Percentiles rank a stretch among this genome's conserved stretches.
Evolutionary conservation across 495 filamentous ascomycete species (phyloP).

Genomic region (Neurospora sp.): DNA sequence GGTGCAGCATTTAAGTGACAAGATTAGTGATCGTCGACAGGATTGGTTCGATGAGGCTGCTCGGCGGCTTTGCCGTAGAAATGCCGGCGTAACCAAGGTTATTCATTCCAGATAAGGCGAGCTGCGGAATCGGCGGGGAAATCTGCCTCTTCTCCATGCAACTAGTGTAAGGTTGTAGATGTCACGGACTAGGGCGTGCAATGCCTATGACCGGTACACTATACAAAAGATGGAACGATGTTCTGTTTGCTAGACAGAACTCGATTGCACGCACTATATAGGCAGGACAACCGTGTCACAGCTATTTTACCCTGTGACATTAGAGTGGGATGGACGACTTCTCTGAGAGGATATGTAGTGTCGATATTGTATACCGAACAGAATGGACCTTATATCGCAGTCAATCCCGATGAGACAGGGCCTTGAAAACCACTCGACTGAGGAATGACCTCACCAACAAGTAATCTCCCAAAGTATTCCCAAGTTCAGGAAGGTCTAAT

Average conservation of each 20-base stretch:
- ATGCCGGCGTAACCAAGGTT: background rate
- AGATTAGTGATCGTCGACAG: background rate
- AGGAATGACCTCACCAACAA: background rate
- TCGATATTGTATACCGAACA: background rate
- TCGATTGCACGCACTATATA: no score
- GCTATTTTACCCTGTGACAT: no score
- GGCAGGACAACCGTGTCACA: no score
- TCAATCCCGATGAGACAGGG: background rate
- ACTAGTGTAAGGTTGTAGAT: background rate
- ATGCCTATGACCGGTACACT: no score
- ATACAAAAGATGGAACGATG: no score
- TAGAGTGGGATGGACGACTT: background rate
- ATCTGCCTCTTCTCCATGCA: background rate
- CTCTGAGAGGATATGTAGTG: background rate
- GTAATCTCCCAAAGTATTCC: background rate
- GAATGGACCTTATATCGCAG: background rate
- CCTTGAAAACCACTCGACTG: background rate
- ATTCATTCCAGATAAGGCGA: background rate
- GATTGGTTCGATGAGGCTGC: background rate
- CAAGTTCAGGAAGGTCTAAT: background rate
- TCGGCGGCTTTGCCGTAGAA: background rate
- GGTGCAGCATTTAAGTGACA: background rate
- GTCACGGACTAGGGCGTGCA: no score
- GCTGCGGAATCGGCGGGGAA: background rate
- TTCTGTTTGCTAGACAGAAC: no score